Percentiles rank a stretch among this genome's conserved stretches.
phyloP scores from a whole-genome alignment of 805 yeast genomes.

The Candida awuae region DNA sequence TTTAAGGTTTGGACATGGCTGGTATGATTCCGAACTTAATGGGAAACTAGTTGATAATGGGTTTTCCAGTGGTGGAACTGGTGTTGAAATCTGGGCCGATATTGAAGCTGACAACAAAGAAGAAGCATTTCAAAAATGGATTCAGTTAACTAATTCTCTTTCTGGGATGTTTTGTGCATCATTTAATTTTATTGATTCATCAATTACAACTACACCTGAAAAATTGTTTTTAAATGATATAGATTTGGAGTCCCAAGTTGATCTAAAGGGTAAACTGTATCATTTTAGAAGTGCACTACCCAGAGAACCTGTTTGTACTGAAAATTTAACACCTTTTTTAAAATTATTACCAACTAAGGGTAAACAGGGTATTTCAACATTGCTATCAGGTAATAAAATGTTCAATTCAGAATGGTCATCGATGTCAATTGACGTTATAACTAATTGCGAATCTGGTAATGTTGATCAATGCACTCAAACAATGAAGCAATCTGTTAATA shows the following conservation, averaged over 20 bases:
- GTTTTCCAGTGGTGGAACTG: slow-evolving; percentile 75
- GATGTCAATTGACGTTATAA: slow-evolving; percentile 74
- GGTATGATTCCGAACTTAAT: slow-evolving; percentile 90
- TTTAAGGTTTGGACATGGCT: slow-evolving; percentile 84
- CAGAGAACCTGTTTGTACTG: slow-evolving; percentile 93
- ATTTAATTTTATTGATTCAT: slow-evolving; percentile 73
- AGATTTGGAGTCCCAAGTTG: slow-evolving; percentile 16
- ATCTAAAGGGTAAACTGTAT: slow-evolving; percentile 37
- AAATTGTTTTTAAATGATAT: slow-evolving; percentile 29
- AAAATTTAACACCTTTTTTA: slow-evolving; percentile 87
- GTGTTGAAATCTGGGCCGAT: slow-evolving; percentile 88
- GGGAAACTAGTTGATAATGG: slow-evolving; percentile 77
- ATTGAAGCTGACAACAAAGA: slow-evolving; percentile 54
- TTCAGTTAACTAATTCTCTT: slow-evolving; percentile 57
- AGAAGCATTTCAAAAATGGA: slow-evolving; percentile 63
- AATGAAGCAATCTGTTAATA: slow-evolving; percentile 60
- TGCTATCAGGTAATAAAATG: slow-evolving; percentile 82
- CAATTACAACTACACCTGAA: slow-evolving; percentile 65
- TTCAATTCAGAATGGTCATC: slow-evolving; percentile 93
- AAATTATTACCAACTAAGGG: slow-evolving; percentile 90
- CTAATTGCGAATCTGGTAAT: slow-evolving; percentile 37
- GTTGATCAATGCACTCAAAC: slow-evolving; percentile 36
- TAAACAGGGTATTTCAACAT: slow-evolving; percentile 74
- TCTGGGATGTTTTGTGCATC: slow-evolving; percentile 96
- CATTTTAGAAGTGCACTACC: slow-evolving; percentile 82